Conservation (phyloP, 2,329 filamentous ascomycete genomes). For the Helotiales sp. region DNA sequence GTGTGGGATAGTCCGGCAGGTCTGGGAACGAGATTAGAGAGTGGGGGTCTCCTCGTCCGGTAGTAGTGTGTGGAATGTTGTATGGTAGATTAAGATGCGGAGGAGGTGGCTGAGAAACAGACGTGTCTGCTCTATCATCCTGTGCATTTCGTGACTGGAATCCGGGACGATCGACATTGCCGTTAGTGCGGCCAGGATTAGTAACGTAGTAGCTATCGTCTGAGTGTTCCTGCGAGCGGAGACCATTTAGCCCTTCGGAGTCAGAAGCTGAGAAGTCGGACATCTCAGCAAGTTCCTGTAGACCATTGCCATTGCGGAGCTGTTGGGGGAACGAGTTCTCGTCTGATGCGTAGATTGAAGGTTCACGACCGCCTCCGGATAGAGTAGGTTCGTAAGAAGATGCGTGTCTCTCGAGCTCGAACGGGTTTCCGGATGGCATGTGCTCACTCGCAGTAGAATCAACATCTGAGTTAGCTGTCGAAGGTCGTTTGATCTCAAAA, state of each 20-base stretch:
- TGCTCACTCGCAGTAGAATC: slow-evolving; percentile 60
- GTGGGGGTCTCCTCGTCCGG: too few relatives aligned
- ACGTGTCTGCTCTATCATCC: too few relatives aligned
- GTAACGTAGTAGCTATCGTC: slow-evolving; percentile 17
- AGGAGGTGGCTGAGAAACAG: too few relatives aligned
- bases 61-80: too few relatives aligned
- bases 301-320: slow-evolving; percentile 27
- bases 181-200: too few relatives aligned
- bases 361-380: slow-evolving; percentile 30
- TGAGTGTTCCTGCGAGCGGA: not conserved
- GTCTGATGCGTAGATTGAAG: slow-evolving; percentile 62
- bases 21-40: too few relatives aligned
- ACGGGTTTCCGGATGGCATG: slow-evolving; percentile 59
- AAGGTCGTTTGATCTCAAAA: slow-evolving; percentile 35
- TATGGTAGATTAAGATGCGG: too few relatives aligned
- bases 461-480: slow-evolving; percentile 42
- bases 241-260: slow-evolving; percentile 29
- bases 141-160: too few relatives aligned
- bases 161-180: too few relatives aligned
- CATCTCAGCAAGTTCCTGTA: slow-evolving; percentile 38
- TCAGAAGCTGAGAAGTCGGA: slow-evolving; percentile 42
- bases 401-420: slow-evolving; percentile 66
- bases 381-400: slow-evolving; percentile 55
- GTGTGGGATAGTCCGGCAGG: too few relatives aligned
- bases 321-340: slow-evolving; percentile 55